Percentiles rank a stretch among this genome's conserved stretches.
Evolutionary conservation across 306 rosid species (phyloP).

Genomic region (Pterocarpus santalinus): DNA sequence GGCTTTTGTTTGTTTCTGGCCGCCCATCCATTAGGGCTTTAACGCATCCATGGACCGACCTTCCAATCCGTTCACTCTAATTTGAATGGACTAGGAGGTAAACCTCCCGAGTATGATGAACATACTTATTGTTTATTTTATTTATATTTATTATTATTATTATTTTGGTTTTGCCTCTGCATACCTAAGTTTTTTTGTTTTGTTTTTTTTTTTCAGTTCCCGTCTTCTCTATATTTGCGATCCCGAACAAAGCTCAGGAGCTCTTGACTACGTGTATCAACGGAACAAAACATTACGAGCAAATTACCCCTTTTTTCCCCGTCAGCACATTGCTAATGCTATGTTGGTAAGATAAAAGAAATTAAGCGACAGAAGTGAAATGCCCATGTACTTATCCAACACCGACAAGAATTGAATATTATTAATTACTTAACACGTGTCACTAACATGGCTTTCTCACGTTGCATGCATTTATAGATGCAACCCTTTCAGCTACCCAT

Average conservation of each 20-base stretch:
- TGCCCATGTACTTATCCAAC: conserved; percentile 14
- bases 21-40: no score
- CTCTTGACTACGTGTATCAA: neutral
- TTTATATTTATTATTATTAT: no score
- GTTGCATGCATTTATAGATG: conserved; percentile 14
- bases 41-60: no score
- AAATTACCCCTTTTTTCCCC: neutral
- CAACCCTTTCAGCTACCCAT: conserved; percentile 26
- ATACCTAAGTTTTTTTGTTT: no score
- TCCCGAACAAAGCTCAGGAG: neutral
- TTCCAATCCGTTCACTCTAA: no score
- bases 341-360: conserved; percentile 6
- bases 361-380: neutral
- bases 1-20: no score
- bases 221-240: neutral
- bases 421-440: neutral
- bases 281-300: neutral
- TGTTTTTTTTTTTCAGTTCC: no score
- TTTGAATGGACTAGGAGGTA: no score
- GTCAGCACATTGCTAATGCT: neutral
- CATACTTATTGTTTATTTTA: no score
- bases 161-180: no score
- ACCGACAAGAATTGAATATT: neutral
- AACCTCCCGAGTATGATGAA: no score
- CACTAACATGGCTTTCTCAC: conserved; percentile 15